phyloP scores from a whole-genome alignment of 2,329 filamentous ascomycete genomes.

The Ilyonectria robusta region DNA sequence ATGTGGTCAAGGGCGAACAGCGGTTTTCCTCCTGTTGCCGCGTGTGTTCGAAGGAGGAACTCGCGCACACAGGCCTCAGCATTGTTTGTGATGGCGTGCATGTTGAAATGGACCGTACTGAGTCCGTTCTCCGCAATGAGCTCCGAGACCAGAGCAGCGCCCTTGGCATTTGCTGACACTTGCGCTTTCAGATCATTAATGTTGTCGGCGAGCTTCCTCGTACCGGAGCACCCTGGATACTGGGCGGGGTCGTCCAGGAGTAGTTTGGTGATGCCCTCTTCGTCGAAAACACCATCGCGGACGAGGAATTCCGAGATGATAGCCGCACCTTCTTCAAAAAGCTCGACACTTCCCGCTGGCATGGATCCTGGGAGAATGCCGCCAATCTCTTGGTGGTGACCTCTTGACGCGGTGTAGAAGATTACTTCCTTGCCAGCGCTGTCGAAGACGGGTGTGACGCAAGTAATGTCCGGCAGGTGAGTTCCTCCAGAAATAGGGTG shows the following conservation, averaged over 20 bases:
- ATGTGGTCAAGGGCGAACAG: constrained; percentile 68
- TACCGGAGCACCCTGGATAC: constrained; percentile 83
- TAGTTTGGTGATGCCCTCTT: constrained; percentile 79
- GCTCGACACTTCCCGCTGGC: constrained; percentile 80
- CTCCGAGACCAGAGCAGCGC: constrained; percentile 80
- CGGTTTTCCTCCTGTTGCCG: constrained; percentile 33
- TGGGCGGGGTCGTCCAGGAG: constrained; percentile 81
- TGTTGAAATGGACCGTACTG: constrained; percentile 75
- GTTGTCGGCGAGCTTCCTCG: constrained; percentile 85
- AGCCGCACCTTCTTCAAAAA: constrained; percentile 72
- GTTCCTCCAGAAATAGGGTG: constrained; percentile 53
- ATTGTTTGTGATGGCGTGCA: constrained; percentile 59
- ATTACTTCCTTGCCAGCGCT: constrained; percentile 49
- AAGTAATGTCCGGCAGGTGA: constrained; percentile 60
- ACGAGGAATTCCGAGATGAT: constrained; percentile 80
- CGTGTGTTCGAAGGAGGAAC: constrained; percentile 32
- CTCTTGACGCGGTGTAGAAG: constrained; percentile 49
- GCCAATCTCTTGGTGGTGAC: constrained; percentile 68
- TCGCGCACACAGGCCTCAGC: constrained; percentile 50
- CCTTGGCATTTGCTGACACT: constrained; percentile 88
- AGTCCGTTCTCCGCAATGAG: constrained; percentile 82
- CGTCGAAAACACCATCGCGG: constrained; percentile 82
- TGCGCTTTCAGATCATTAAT: constrained; percentile 90
- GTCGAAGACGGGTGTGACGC: constrained; percentile 71
- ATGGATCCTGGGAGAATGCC: constrained; percentile 87